phyloP scores from a whole-genome alignment of 1,284 basidiomycete genomes.

The Ganoderma sp. region DNA sequence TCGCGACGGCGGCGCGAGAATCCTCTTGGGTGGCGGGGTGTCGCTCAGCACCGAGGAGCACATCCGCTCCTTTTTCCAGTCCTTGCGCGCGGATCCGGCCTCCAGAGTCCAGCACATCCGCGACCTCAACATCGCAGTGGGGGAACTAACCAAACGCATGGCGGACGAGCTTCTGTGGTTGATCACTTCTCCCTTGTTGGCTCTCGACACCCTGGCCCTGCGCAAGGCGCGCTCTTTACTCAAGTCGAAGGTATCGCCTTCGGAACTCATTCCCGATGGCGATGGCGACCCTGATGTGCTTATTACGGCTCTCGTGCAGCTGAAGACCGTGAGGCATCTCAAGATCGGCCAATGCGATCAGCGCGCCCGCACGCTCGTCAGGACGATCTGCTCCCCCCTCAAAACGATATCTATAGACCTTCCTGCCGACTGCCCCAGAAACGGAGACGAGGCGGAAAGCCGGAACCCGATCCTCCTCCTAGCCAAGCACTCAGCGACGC shows the following conservation, averaged over 20 bases:
- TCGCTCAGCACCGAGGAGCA: neutral
- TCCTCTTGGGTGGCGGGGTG: conserved; percentile 19
- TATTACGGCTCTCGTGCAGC: conserved; percentile 3
- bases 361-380: conserved; percentile 3
- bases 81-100: conserved; percentile 10
- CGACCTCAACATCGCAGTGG: conserved; percentile 11
- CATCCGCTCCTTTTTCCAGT: conserved; percentile 19
- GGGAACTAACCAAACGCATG: conserved; percentile 1
- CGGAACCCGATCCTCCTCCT: conserved; percentile 25
- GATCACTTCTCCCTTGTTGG: conserved; percentile 10
- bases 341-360: conserved; percentile 9
- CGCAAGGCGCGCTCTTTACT: conserved; percentile 19
- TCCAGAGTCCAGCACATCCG: conserved; percentile 15
- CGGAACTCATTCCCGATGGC: too few species aligned
- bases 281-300: neutral
- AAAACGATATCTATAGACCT: conserved; percentile 14
- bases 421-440: neutral
- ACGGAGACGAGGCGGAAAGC: neutral
- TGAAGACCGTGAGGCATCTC: conserved; percentile 20
- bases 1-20: conserved; percentile 13
- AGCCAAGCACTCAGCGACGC: conserved; percentile 11
- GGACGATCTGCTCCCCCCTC: conserved; percentile 13
- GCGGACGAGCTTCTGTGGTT: conserved; percentile 7
- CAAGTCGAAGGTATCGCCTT: neutral
- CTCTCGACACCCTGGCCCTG: conserved; percentile 14